Evolutionary conservation across 2,329 filamentous ascomycete genomes (phyloP).

Genomic region (Penicillium verrucosum): DNA sequence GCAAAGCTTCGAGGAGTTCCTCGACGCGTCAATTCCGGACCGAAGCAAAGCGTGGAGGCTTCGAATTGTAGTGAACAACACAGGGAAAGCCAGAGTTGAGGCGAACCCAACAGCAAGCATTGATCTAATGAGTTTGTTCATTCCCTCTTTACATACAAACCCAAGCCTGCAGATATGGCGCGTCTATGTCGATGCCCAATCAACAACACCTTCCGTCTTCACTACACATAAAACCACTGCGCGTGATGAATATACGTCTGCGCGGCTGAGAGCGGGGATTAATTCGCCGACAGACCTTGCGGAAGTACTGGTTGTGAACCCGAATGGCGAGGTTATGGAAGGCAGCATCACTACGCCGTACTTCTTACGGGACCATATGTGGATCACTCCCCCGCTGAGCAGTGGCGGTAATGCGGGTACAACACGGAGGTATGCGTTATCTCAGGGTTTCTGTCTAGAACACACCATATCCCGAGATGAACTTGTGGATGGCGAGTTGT

Average conservation of each 20-base stretch:
- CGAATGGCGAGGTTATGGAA: constrained; percentile 70
- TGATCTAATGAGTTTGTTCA: constrained; percentile 25
- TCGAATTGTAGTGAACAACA: constrained; percentile 33
- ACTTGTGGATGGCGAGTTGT: constrained; percentile 68
- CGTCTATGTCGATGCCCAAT: constrained; percentile 52
- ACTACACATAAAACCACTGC: constrained; percentile 84
- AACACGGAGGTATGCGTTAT: constrained; percentile 77
- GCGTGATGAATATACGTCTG: constrained; percentile 67
- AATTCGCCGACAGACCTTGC: constrained; percentile 41
- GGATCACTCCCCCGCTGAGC: constrained; percentile 40
- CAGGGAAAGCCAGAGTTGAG: constrained; percentile 33
- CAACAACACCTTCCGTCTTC: constrained; percentile 57
- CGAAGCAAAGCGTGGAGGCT: constrained; percentile 37
- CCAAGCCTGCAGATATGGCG: constrained; percentile 38
- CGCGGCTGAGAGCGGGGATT: constrained; percentile 62
- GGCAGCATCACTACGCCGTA: constrained; percentile 80
- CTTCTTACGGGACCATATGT: constrained; percentile 58
- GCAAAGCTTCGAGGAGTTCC: constrained; percentile 24
- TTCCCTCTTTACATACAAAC: constrained; percentile 19
- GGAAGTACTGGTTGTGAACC: constrained; percentile 75
- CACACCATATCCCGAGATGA: constrained; percentile 58
- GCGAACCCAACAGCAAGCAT: constrained; percentile 28
- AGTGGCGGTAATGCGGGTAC: constrained; percentile 81
- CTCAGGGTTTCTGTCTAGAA: constrained; percentile 65
- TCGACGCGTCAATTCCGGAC: constrained; percentile 35